A percentile compares a stretch with the other conserved stretches of the same genome.
Conservation (phyloP, 768 basidiomycete genomes). For the Cyclocybe cylindracea region DNA sequence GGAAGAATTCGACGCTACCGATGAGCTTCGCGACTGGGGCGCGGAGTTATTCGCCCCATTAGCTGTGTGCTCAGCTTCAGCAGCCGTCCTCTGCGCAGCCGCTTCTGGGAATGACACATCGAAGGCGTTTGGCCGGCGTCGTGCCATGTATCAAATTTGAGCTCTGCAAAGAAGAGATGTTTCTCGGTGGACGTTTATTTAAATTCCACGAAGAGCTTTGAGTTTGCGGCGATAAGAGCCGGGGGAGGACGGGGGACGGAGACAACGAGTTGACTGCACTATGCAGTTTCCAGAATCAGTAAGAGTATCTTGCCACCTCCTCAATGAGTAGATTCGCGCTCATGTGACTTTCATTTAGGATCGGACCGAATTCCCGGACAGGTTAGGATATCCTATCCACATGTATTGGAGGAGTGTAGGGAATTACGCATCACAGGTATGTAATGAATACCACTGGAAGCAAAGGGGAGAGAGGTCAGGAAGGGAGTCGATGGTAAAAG, state of each 20-base stretch:
- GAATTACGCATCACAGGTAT: too few relatives aligned
- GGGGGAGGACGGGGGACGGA: neutral
- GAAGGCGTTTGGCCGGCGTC: slow-evolving; percentile 52
- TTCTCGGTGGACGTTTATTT: too few relatives aligned
- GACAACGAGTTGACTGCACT: too few relatives aligned
- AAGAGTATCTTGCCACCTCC: too few relatives aligned
- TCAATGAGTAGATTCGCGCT: neutral
- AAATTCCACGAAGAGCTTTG: neutral
- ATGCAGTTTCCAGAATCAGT: too few relatives aligned
- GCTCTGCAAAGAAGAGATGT: too few relatives aligned
- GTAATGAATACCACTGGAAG: too few relatives aligned
- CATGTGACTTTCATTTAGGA: neutral
- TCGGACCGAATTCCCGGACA: neutral
- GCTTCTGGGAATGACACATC: slow-evolving; percentile 56
- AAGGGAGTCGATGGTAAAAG: too few relatives aligned
- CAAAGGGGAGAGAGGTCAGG: too few relatives aligned
- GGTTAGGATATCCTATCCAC: too few relatives aligned
- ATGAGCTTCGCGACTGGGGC: slow-evolving; percentile 7
- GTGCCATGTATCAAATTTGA: slow-evolving; percentile 9
- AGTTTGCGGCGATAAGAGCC: neutral
- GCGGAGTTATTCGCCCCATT: neutral
- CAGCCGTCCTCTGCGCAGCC: slow-evolving; percentile 8
- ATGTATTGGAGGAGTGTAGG: too few relatives aligned
- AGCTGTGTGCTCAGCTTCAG: neutral
- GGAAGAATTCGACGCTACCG: slow-evolving; percentile 13